Conservation (phyloP, 2,329 filamentous ascomycete genomes). For the Lithohypha guttulata region DNA sequence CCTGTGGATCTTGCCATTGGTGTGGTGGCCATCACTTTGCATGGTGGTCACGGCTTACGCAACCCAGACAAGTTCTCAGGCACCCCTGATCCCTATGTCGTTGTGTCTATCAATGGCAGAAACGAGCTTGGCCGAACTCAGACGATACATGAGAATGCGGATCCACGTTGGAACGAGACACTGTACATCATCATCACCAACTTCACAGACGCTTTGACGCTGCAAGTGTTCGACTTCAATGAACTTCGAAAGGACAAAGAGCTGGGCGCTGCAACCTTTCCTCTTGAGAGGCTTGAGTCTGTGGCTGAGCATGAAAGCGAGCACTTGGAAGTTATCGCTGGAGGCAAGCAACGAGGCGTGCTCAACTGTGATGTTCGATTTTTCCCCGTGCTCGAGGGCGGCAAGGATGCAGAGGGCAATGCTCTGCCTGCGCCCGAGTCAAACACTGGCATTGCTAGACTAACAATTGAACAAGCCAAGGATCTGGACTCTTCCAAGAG, state of each 20-base stretch:
- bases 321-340: constrained; percentile 69
- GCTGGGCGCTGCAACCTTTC: constrained; percentile 75
- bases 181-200: constrained; percentile 91
- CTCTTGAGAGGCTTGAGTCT: constrained; percentile 70
- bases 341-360: constrained; percentile 72
- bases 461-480: constrained; percentile 91
- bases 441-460: constrained; percentile 86
- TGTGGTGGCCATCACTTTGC: constrained; percentile 80
- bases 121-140: constrained; percentile 79
- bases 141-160: constrained; percentile 69
- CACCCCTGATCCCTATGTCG: constrained; percentile 80
- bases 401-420: constrained; percentile 64
- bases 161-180: constrained; percentile 92
- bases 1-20: constrained; percentile 93
- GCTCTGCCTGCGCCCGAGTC: constrained; percentile 73
- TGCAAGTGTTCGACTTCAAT: constrained; percentile 85
- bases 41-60: constrained; percentile 85
- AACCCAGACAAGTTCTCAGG: constrained; percentile 90
- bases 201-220: constrained; percentile 74
- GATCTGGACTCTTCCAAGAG: constrained; percentile 89
- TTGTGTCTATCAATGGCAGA: constrained; percentile 74
- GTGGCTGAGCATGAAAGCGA: constrained; percentile 72
- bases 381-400: constrained; percentile 77
- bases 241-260: constrained; percentile 95
- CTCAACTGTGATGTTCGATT: constrained; percentile 78